Evolutionary conservation across 257 asterid genomes (phyloP), one percentile per base, ranked within the genome.

Genomic region (Solanum medicagineum): DNA sequence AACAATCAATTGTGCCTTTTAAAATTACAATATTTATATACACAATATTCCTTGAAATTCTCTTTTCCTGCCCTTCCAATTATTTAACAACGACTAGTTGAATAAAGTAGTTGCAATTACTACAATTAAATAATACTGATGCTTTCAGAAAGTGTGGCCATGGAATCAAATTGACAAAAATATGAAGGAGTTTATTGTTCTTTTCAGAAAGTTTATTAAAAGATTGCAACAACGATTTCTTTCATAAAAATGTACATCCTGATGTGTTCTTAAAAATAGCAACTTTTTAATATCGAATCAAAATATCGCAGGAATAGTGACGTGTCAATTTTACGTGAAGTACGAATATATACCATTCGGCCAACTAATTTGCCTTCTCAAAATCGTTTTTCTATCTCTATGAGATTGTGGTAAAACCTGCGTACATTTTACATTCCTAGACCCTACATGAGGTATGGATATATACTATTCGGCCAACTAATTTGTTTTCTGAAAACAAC

Each of bases 1-100:
- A 74, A 70, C 83, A 51, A 24, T 77, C 82, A 49, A 77, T 51
- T 75, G 83, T 77, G 83, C 16, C 83, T 77, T 77, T 77, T 77
- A 24, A 77, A 49, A 62, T 24, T 47, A 70, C 1, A 47, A 36
- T 36, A 36, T 36, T 0, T 7, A 42, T 70, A 57, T 32, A 36
- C 42, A 36, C 6, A 75, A 3, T 24, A 77, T 10, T 77, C 45
- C 83, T 53, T 49, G 63, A 77, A 77, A 51, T 77, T 77, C 83
- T 85, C 85, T 89, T 88, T 62, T 89, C 66, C 59, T 63, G 65
- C 15, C 73, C 70, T 86, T 87, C 85, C 63, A 77, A 63, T 66
- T 83, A 47, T 17, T 49, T 53, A 47, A 65, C 68, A 83, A 83
- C 75, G 81, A 68, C 62, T 26, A 68, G 81, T 49, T 83, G 16